Base-by-base conservation (phyloP, 805 yeast species). In the Wickerhamiella occidentalis region DNA sequence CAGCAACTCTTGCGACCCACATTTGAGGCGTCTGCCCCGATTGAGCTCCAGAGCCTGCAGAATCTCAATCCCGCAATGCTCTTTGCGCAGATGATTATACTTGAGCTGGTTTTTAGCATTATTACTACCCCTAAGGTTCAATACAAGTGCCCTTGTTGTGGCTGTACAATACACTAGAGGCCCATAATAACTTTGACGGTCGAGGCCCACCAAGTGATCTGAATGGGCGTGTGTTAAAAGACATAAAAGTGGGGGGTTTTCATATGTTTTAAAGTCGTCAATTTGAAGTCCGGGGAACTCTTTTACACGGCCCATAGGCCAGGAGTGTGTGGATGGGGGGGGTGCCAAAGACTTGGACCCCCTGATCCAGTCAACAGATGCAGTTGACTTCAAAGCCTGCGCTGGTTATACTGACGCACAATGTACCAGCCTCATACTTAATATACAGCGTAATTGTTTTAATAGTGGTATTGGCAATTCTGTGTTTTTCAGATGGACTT, bases 181-280 rank as follows among this genome's bases (percentile, higher is more conserved):
- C 1, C 70, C 67, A 40, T 67, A 61, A 50, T 66, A 64, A n/a
- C 61, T 56, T 18, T 50, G 48, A 40, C 66, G 60, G 1, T 65
- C 65, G 12, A 78, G 59, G 0, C 82, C 82, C 0, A 52, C 58
- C 43, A 77, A 57, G 56, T 77, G 82, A 54, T 78, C 82, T 1
- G 71, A 58, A 58, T 78, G 83, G 48, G 69, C 67, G 55, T 78
- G 82, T 0, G 81, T 70, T 7, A 78, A 65, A 7, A 71, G 60
- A 17, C 64, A 59, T 18, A 49, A 65, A 57, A 25, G 53, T 52
- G 3, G 67, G 2, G 38, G 38, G 35, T 43, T 56, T 2, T 37
- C 36, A 6, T 38, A 38, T 2, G 28, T n/a, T 13, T 58, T 43
- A 47, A 64, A 63, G 45, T 63, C 60, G 45, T 66, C 70, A 29